These are phyloP conservation scores for Globisporangium uncinulatum DNA, from an alignment of 352 stramenopile genomes.

Conservation along the genomic window DNA sequence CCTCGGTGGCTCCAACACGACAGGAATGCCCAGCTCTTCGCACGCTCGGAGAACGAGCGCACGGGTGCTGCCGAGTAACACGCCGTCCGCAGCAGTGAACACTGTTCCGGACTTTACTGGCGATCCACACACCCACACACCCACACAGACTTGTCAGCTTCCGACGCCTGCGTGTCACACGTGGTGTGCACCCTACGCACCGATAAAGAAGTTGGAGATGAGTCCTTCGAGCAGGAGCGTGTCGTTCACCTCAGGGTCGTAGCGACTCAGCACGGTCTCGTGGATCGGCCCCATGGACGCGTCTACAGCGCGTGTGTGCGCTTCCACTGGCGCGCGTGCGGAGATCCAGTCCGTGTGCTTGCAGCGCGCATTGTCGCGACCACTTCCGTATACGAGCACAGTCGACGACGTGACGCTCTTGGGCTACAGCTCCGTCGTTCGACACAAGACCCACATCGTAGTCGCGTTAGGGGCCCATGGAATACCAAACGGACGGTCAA, in stretches of 20 bases:
- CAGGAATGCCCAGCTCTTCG: constrained; percentile 41
- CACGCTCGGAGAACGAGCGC: constrained; percentile 61
- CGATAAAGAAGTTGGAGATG: constrained; percentile 77
- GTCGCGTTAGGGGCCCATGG: no score
- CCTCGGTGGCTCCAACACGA: constrained; percentile 45
- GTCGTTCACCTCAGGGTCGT: constrained; percentile 13
- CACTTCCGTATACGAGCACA: constrained; percentile 46
- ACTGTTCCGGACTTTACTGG: constrained; percentile 39
- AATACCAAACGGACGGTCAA: neutral
- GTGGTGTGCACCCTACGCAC: constrained; percentile 18
- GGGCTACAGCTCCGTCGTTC: constrained; percentile 8
- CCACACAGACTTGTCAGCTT: neutral
- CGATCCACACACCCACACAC: constrained; percentile 3
- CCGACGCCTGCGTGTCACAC: no score
- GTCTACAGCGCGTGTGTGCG: constrained; percentile 19
- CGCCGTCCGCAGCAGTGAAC: constrained; percentile 33
- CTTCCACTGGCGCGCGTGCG: constrained; percentile 45
- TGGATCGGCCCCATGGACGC: constrained; percentile 26
- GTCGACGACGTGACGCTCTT: constrained; percentile 27
- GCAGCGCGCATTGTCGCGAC: constrained; percentile 33
- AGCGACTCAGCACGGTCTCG: constrained; percentile 49
- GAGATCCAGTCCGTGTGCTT: constrained; percentile 76
- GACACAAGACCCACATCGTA: neutral
- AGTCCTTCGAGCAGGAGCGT: constrained; percentile 59
- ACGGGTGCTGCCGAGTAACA: constrained; percentile 59